A percentile compares a stretch with the other conserved stretches of the same genome.
phyloP scores from a whole-genome alignment of 2,329 filamentous ascomycete species.

The Colletotrichum cereale region DNA sequence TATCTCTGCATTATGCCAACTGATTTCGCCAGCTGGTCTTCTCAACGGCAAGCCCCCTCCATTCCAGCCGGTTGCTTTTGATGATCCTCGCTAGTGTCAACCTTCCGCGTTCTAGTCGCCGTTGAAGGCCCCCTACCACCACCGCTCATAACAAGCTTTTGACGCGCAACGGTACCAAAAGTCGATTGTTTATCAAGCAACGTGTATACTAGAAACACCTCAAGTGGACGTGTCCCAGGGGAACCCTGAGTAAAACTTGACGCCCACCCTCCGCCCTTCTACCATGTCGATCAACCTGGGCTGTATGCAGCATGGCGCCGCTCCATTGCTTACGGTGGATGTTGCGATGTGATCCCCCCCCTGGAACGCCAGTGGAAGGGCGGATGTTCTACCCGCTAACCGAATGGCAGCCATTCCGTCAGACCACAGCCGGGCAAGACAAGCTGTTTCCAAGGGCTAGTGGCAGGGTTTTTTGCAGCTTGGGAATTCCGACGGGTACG shows the following conservation, averaged over 20 bases:
- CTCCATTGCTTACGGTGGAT: not conserved
- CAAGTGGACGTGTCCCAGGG: not conserved
- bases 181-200: not conserved
- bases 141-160: not conserved
- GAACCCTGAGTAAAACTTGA: not conserved
- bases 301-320: not conserved
- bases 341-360: not conserved
- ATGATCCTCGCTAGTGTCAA: not conserved
- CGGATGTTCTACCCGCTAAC: not conserved
- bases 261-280: too few species aligned
- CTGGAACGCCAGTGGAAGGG: slow-evolving; percentile 25
- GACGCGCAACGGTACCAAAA: not conserved
- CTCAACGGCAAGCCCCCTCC: not conserved
- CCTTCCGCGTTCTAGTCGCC: slow-evolving; percentile 9
- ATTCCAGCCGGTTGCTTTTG: slow-evolving; percentile 6
- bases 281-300: not conserved
- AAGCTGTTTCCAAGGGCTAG: not conserved
- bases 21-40: too few species aligned
- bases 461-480: not conserved
- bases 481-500: not conserved
- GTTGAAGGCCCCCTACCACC: slow-evolving; percentile 8
- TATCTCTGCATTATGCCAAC: not conserved
- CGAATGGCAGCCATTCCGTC: not conserved
- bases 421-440: not conserved
- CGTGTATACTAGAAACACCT: not conserved